Percentiles rank a stretch among this genome's conserved stretches.
phyloP scores from a whole-genome alignment of 495 filamentous ascomycete genomes.

The Aspergillus diversus region DNA sequence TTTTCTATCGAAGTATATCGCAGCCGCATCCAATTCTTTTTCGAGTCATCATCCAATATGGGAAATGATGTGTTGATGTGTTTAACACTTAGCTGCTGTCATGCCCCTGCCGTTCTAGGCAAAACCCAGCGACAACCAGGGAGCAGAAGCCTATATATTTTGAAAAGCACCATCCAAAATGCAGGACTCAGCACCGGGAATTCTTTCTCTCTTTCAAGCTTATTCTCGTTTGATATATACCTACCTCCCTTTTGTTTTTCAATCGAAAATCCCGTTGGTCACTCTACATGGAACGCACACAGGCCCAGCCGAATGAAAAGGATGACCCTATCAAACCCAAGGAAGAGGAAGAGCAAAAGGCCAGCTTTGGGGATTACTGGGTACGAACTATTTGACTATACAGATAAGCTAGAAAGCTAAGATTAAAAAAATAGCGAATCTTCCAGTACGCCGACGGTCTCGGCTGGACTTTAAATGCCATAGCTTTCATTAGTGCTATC shows the following conservation, averaged over 20 bases:
- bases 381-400: background rate
- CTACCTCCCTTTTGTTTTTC: too few species aligned
- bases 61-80: background rate
- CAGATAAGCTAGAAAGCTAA: background rate
- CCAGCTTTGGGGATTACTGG: constrained; percentile 7
- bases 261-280: too few species aligned
- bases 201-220: too few species aligned
- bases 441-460: constrained; percentile 27
- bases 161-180: too few species aligned
- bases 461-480: constrained; percentile 23
- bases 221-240: too few species aligned
- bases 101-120: background rate
- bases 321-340: background rate
- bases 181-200: too few species aligned
- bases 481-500: constrained; percentile 47
- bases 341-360: background rate
- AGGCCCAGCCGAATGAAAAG: background rate
- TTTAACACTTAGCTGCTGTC: background rate
- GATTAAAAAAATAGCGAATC: constrained; percentile 13
- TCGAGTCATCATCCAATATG: background rate
- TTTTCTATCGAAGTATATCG: background rate
- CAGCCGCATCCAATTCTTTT: background rate
- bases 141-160: background rate
- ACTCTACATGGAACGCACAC: constrained; percentile 4
- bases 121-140: background rate